Base-by-base conservation (phyloP, 2,329 filamentous ascomycete genomes). In the Zymoseptoria brevis region DNA sequence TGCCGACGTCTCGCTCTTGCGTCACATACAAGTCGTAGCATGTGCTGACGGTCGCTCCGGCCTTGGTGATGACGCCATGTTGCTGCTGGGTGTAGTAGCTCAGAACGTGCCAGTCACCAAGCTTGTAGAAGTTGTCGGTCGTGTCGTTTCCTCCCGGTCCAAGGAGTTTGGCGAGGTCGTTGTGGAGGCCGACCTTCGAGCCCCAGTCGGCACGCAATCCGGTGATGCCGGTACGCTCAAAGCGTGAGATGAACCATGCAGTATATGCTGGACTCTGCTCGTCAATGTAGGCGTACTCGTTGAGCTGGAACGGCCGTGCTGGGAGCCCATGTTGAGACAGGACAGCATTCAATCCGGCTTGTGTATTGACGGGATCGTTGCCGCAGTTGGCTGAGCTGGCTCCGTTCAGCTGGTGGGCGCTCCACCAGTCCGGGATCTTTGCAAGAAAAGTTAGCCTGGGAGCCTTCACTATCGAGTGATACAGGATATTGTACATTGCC, bases 11-110 rank as follows among this genome's bases (percentile, higher is more conserved):
- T 9, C 52, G 52, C 52, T 54, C 52, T 8, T 54, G 52, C 16
- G 52, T 54, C 9, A n/a, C 52, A 41, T 54, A 54, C 29, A 54
- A 7, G n/a, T 54, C 52, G 52, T 54, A 54, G n/a, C 52, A 54
- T 13, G 52, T 54, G 52, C 52, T 54, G 19, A 54, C 52, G 3
- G 52, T 54, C 9, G 52, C 52, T 9, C 52, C 52, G 3, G 52
- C 52, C 19, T 22, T 19, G 13, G 52, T 54, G 29, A 30, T 30
- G 24, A 54, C 52, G 19, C 52, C 52, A 11, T 30, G 19, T 21
- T 54, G 52, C 19, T 19, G 19, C 29, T 35, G 52, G n/a, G 52
- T 54, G 22, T 54, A 54, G 19, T 54, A 54, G 21, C 35, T 54
- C 11, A 54, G 19, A 8, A 54, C 52, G 8, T 54, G 52, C 52